Conservation (phyloP, 2,329 filamentous ascomycete genomes). For the Aspergillus transmontanensis region DNA sequence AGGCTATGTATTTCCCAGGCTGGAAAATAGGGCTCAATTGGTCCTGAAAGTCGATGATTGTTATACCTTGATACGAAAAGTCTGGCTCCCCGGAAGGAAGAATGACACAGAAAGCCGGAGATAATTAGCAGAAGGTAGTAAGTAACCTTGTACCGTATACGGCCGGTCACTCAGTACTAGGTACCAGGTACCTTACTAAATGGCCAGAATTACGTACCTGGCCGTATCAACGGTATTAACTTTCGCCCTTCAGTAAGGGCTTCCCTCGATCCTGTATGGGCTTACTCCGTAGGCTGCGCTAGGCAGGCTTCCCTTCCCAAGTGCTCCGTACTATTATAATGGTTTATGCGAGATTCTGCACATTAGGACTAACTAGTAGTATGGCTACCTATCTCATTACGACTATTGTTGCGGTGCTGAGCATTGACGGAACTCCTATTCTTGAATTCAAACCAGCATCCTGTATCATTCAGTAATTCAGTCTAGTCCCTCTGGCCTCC, state of each 20-base stretch:
- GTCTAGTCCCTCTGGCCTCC: conserved; percentile 4
- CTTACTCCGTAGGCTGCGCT: conserved; percentile 21
- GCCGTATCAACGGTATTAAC: conserved; percentile 17
- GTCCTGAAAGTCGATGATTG: conserved; percentile 2
- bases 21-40: conserved; percentile 8
- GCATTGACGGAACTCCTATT: neutral
- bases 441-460: conserved; percentile 11
- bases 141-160: neutral
- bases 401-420: neutral
- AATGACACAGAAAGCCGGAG: conserved; percentile 7
- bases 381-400: neutral
- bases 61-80: neutral
- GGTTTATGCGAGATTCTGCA: conserved; percentile 18
- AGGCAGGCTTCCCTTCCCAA: conserved; percentile 10
- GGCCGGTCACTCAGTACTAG: neutral
- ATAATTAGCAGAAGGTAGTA: neutral
- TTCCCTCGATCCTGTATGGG: conserved; percentile 10
- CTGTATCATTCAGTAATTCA: conserved; percentile 19
- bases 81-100: conserved; percentile 2
- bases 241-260: conserved; percentile 26
- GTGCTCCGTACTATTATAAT: conserved; percentile 3
- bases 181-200: neutral
- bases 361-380: conserved; percentile 8
- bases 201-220: neutral
- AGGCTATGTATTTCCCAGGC: neutral